Conservation (phyloP, 169 alveolate genomes). For the Eimeria maxima region DNA sequence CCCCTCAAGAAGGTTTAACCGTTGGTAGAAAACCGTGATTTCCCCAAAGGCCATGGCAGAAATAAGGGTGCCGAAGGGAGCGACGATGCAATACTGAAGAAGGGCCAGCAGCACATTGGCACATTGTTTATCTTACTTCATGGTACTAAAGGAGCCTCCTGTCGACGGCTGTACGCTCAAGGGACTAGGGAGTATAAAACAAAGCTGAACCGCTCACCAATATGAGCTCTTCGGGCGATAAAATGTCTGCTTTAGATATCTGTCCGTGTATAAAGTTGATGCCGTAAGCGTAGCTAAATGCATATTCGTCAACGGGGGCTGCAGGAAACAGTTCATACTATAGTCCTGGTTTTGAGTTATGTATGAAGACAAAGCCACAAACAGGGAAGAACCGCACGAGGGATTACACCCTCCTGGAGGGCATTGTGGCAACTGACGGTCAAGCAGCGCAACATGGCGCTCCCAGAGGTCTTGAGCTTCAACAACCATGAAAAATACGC, state of each 20-base stretch:
- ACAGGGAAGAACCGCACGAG: background rate
- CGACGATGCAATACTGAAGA: conserved; percentile 76
- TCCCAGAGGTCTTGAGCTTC: conserved; percentile 74
- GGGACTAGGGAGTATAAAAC: background rate
- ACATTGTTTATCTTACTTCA: background rate
- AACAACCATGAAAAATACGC: conserved; percentile 48
- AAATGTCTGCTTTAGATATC: conserved; percentile 17
- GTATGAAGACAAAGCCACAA: background rate
- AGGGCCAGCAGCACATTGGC: background rate
- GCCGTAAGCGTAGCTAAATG: conserved; percentile 61
- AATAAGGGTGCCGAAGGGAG: conserved; percentile 74
- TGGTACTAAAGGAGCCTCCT: background rate
- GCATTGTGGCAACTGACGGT: conserved; percentile 60
- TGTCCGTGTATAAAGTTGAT: conserved; percentile 62
- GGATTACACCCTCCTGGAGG: background rate
- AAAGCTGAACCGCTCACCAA: background rate
- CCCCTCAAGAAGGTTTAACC: conserved; percentile 60
- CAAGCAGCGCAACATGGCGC: conserved; percentile 48
- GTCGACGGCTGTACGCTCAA: background rate
- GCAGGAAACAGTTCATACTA: conserved; percentile 4
- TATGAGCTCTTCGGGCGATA: background rate
- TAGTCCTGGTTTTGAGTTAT: background rate
- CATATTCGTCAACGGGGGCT: conserved; percentile 62
- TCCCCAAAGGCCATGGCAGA: conserved; percentile 71
- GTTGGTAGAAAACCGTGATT: conserved; percentile 66